Evolutionary conservation across 805 yeast genomes (phyloP).

Genomic region (Nematodospora valgi): DNA sequence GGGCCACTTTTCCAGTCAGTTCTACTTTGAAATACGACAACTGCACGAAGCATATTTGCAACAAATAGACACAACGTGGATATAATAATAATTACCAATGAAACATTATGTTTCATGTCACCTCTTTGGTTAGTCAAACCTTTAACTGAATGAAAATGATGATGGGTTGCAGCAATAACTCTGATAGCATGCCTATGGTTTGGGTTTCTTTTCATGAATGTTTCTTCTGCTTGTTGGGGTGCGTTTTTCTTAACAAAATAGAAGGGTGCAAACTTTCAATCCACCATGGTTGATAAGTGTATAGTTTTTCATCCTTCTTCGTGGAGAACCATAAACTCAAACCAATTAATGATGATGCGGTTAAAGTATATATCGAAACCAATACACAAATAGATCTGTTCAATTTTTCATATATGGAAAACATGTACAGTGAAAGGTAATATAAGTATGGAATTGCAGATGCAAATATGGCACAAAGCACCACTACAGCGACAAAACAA

Average conservation of each 20-base stretch:
- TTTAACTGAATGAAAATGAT: slow-evolving; percentile 30
- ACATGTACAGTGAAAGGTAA: slow-evolving; percentile 37
- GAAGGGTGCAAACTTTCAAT: slow-evolving; percentile 53
- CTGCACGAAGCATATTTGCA: slow-evolving; percentile 49
- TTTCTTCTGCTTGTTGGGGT: slow-evolving; percentile 42
- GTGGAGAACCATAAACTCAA: slow-evolving; percentile 57
- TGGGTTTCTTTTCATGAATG: slow-evolving; percentile 46
- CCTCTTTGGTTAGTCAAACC: slow-evolving; percentile 37
- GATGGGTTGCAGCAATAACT: slow-evolving; percentile 58
- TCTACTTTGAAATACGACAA: slow-evolving; percentile 38
- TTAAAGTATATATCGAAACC: slow-evolving; percentile 44
- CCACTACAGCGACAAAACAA: slow-evolving; percentile 49
- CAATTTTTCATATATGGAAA: slow-evolving; percentile 49
- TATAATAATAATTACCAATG: slow-evolving; percentile 42
- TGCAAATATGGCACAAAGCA: slow-evolving; percentile 61
- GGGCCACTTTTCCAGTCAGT: slow-evolving; percentile 12
- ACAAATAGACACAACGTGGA: slow-evolving; percentile 49
- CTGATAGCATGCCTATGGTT: slow-evolving; percentile 49
- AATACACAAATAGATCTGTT: slow-evolving; percentile 21
- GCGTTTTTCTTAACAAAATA: slow-evolving; percentile 60
- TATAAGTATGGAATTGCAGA: slow-evolving; percentile 60
- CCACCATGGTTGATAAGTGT: slow-evolving; percentile 78
- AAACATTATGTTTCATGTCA: slow-evolving; percentile 46
- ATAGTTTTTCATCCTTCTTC: slow-evolving; percentile 42
- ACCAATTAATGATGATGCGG: slow-evolving; percentile 47